Conservation (phyloP, 192 early-diverging fungal genomes). For the Phycomyces blakesleeanus region DNA sequence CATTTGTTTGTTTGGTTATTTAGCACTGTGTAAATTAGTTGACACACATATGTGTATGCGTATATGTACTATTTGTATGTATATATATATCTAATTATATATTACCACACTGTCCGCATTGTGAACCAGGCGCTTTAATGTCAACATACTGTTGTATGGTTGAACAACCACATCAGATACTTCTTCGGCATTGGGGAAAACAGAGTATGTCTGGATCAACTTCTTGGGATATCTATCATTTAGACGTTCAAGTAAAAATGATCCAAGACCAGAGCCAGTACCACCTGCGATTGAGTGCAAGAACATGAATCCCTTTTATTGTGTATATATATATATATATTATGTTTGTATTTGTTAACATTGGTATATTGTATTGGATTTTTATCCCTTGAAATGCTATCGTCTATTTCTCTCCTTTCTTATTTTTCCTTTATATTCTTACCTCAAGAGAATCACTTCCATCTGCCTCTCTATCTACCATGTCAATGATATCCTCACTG, state of each 20-base stretch:
- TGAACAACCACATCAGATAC: conserved; percentile 95
- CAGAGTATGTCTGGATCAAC: conserved; percentile 95
- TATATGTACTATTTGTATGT: background rate
- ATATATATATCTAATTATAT: background rate
- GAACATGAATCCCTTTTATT: conserved; percentile 81
- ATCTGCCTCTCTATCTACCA: conserved; percentile 96
- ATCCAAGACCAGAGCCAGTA: conserved; percentile 95
- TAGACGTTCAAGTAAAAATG: conserved; percentile 85
- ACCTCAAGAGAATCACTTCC: conserved; percentile 90
- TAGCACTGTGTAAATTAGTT: too few species aligned
- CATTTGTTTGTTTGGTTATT: too few species aligned
- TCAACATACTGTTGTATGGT: conserved; percentile 95
- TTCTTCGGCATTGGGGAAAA: conserved; percentile 95
- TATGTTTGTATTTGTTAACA: background rate
- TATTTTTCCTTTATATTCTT: background rate
- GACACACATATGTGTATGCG: too few species aligned
- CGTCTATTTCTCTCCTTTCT: too few species aligned
- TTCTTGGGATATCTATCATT: conserved; percentile 97
- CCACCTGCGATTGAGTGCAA: conserved; percentile 98
- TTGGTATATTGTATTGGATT: too few species aligned
- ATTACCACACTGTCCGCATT: conserved; percentile 92
- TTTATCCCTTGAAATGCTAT: too few species aligned
- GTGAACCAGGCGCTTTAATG: conserved; percentile 82
- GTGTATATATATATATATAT: too few species aligned
- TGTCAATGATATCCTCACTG: conserved; percentile 91